Base-by-base conservation (phyloP, 2,329 filamentous ascomycete species). In the Alternaria postmessia region DNA sequence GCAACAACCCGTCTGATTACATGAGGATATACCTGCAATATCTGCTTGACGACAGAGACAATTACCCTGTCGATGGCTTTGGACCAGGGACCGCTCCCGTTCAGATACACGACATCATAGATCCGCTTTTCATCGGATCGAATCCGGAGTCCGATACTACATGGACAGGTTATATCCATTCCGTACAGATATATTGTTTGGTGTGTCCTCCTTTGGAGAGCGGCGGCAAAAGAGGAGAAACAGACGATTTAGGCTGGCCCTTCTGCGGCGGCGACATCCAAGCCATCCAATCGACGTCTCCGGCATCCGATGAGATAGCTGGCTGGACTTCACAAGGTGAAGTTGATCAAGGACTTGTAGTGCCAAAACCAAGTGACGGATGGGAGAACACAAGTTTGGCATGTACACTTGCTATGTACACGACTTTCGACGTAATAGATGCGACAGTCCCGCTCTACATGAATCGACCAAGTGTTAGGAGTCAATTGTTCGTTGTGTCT, bases 401-500 rank as follows among this genome's bases (percentile, higher is more conserved):
- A 30, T 57, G 55, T 42, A 22, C 30, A 5, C n/a, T 57, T 36
- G 32, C 28, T 5, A 36, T 46, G 26, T 18, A 32, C 12, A 12
- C 34, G 24, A 4, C 28, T 6, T 24, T n/a, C 26, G 22, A 22
- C 26, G 30, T 20, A 22, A 4, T 49, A 3, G 16, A 28, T 12
- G 4, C 2, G 16, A 22, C 6, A 6, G 18, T 22, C 9, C 20
- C 39, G 11, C 39, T 39, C 38, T 20, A 7, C 16, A 24, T 16
- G 22, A 14, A 18, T 12, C 9, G 34, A 9, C 26, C 36, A 4
- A 43, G 20, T 7, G 26, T 32, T 5, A 44, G 36, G 26, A 46
- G 47, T 12, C 39, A 52, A 20, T 12, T 38, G 7, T 57, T 57
- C 41, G 41, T 57, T 5, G 54, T 44, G 26, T 46, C 48, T 14